Evolutionary conservation across 495 filamentous ascomycete species (phyloP), one percentile per base, ranked within the genome.

Genomic region (Penicillium goetzii): DNA sequence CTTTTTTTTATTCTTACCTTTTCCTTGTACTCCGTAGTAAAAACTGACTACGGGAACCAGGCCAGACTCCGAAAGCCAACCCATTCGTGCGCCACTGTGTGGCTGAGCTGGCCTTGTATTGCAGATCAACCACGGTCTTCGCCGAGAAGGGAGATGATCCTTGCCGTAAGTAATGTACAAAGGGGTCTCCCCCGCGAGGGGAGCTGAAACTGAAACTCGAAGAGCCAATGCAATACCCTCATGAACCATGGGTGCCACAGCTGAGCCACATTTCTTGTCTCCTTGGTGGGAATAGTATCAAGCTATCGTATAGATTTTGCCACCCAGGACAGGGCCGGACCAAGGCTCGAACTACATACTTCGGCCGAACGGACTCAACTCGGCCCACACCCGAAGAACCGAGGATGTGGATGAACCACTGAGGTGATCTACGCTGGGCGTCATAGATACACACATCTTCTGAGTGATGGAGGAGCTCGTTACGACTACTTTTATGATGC

Each of bases 191-290:
- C 60, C 64, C 64, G 60, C 56, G 45, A 63, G 56, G 56, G 41
- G 64, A 61, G 56, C 65, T 67, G 60, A 57, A 62, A 60, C 65
- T 67, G 60, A 57, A 62, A 60, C 59, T 25, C 40, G 38, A 54
- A 54, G 21, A 60, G 53, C 23, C 41, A 58, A 63, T 60, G 25
- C 56, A 41, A 53, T 54, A 4, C 53, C 32, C 10, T 47, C 34
- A 62, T 25, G 43, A 47, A 10, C 52, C 28, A 21, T 28, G 40
- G 21, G 43, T 49, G 17, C 21, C 56, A 58, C 40, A 26, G 30
- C 17, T 25, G 56, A 28, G 58, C 33, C 45, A 52, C 33, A 51
- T 26, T 59, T 26, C 10, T 51, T 59, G 49, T 59, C 32, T 23
- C 25, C 4, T 45, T 49, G n/a, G 43, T 59, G 57, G 45, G 21